phyloP scores from a whole-genome alignment of 192 early-diverging fungal genomes.

The Coemansia sp. region DNA sequence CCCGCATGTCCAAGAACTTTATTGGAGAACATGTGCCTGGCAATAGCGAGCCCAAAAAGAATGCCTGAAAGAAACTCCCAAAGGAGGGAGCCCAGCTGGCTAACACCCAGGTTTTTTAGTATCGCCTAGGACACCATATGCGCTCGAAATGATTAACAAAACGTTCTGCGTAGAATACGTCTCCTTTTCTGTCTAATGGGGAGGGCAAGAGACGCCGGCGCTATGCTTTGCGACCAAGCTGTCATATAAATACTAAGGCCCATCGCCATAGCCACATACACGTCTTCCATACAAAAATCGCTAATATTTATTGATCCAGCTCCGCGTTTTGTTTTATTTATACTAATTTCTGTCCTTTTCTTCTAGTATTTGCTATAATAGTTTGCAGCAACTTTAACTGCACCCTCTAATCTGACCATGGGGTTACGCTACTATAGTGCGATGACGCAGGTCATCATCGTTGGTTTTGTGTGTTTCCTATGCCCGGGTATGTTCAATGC shows the following conservation, averaged over 20 bases:
- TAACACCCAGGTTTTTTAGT: neutral
- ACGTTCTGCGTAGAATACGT: neutral
- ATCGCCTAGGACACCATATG: neutral
- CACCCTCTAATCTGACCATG: constrained; percentile 4
- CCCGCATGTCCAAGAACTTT: neutral
- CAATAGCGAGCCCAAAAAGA: neutral
- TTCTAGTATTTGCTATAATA: constrained; percentile 1
- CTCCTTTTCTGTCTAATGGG: neutral
- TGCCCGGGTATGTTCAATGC: constrained; percentile 84
- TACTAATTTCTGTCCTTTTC: neutral
- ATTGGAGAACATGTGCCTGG: neutral
- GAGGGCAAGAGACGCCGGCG: neutral
- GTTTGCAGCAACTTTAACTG: constrained; percentile 4
- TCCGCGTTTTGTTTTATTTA: neutral
- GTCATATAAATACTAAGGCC: neutral
- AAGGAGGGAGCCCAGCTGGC: neutral
- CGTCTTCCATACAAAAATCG: neutral
- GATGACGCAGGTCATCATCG: constrained; percentile 67
- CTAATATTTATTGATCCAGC: neutral
- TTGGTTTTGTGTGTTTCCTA: constrained; percentile 74
- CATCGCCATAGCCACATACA: neutral
- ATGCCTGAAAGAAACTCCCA: neutral
- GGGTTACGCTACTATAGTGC: constrained; percentile 57
- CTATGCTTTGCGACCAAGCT: neutral
- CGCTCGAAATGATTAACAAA: neutral